These are phyloP conservation scores for Coemansia furcata DNA, from an alignment of 192 early-diverging fungal genomes.

Conservation along the genomic window DNA sequence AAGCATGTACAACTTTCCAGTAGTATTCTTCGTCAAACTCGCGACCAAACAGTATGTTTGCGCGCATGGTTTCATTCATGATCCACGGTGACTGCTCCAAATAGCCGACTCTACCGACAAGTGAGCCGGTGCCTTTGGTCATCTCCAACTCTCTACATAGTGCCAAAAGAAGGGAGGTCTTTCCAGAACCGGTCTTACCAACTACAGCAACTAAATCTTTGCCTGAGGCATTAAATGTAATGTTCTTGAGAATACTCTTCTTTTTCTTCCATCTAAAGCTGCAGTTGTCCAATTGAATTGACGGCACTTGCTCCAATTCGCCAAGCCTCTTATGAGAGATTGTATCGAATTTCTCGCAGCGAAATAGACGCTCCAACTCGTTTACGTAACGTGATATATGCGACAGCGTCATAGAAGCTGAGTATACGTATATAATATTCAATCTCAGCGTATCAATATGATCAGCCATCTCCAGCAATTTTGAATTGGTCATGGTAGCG, in stretches of 20 bases:
- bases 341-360: not conserved
- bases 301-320: not conserved
- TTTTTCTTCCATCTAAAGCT: not conserved
- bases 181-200: slow-evolving; percentile 76
- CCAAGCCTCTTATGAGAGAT: not conserved
- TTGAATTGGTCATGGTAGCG: not conserved
- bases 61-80: slow-evolving; percentile 11
- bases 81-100: slow-evolving; percentile 63
- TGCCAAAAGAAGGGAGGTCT: slow-evolving; percentile 71
- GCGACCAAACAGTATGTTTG: slow-evolving; percentile 19
- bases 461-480: not conserved
- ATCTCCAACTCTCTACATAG: slow-evolving; percentile 74
- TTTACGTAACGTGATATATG: not conserved
- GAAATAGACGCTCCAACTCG: not conserved
- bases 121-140: slow-evolving; percentile 31
- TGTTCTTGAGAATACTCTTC: slow-evolving; percentile 13
- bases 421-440: not conserved
- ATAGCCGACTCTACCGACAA: slow-evolving; percentile 70
- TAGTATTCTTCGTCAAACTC: no score
- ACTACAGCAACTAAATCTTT: slow-evolving; percentile 69
- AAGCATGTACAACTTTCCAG: no score
- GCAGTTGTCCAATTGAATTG: not conserved
- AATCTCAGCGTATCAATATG: not conserved
- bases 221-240: slow-evolving; percentile 53
- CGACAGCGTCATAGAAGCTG: not conserved